Evolutionary conservation across 2,329 filamentous ascomycete genomes (phyloP).

Genomic region (Metarhizium humberi): DNA sequence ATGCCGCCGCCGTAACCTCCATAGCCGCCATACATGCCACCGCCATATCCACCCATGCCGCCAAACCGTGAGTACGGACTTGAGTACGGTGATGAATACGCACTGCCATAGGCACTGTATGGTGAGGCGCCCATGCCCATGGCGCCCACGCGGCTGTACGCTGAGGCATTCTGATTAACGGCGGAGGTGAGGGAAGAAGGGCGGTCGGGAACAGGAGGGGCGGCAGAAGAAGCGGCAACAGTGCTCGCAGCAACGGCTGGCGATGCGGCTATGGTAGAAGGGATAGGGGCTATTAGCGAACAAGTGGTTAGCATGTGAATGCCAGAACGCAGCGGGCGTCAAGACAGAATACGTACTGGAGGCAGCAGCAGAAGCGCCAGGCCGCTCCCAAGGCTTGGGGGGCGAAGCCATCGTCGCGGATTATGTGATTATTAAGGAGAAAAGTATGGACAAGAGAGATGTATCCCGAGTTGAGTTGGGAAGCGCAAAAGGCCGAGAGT

Average conservation of each 20-base stretch:
- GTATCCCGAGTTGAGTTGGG: neutral
- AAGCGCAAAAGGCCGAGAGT: neutral
- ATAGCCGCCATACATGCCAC: slow-evolving; percentile 36
- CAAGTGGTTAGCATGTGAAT: slow-evolving; percentile 15
- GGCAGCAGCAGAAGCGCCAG: slow-evolving; percentile 47
- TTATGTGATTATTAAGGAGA: neutral
- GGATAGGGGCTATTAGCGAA: slow-evolving; percentile 15
- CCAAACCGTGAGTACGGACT: slow-evolving; percentile 39
- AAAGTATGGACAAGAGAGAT: neutral
- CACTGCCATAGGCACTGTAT: slow-evolving; percentile 31
- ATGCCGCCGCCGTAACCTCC: slow-evolving; percentile 30
- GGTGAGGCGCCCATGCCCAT: slow-evolving; percentile 39
- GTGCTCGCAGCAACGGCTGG: slow-evolving; percentile 22
- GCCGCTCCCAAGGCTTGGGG: slow-evolving; percentile 94
- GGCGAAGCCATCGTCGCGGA: slow-evolving; percentile 57
- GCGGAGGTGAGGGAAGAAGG: slow-evolving; percentile 69
- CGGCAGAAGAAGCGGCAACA: slow-evolving; percentile 31
- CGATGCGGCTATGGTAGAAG: slow-evolving; percentile 25
- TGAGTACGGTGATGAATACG: slow-evolving; percentile 30
- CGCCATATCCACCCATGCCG: slow-evolving; percentile 31
- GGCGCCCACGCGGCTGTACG: slow-evolving; percentile 53
- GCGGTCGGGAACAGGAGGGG: slow-evolving; percentile 70
- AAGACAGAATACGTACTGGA: slow-evolving; percentile 29
- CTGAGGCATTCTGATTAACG: slow-evolving; percentile 80
- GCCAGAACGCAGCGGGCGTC: neutral